A percentile compares a stretch with the other conserved stretches of the same genome.
Evolutionary conservation across 2,329 filamentous ascomycete genomes (phyloP).

Genomic region (Nectriaceae sp.): DNA sequence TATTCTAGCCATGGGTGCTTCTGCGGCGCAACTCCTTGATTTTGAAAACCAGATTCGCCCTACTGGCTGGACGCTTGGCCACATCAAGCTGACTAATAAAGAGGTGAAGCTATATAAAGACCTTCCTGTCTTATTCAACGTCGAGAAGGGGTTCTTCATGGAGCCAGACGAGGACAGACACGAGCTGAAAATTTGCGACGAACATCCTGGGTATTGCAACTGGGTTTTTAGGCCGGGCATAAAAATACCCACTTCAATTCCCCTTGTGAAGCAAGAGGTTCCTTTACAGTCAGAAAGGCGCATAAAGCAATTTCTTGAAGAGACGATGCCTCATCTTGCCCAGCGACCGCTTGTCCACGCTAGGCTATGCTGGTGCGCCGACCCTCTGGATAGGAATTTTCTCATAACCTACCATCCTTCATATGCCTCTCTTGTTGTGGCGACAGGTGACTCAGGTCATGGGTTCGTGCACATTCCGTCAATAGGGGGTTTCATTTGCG

Average conservation of each 20-base stretch:
- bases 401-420: conserved; percentile 19
- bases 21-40: conserved; percentile 14
- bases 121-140: conserved; percentile 17
- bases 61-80: conserved; percentile 13
- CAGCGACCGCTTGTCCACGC: conserved; percentile 15
- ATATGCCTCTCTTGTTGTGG: conserved; percentile 12
- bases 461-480: conserved; percentile 20
- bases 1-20: conserved; percentile 5
- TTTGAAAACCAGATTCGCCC: conserved; percentile 22
- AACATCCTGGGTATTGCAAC: conserved; percentile 19
- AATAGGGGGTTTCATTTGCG: conserved; percentile 11
- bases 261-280: conserved; percentile 17
- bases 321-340: conserved; percentile 15
- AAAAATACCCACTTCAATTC: conserved; percentile 3
- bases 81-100: conserved; percentile 17
- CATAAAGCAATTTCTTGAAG: conserved; percentile 5
- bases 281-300: conserved; percentile 13
- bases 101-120: conserved; percentile 11
- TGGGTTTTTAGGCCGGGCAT: conserved; percentile 8
- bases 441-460: conserved; percentile 14
- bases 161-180: conserved; percentile 17
- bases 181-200: conserved; percentile 20
- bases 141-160: conserved; percentile 21
- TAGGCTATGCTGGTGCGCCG: conserved; percentile 20
- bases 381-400: conserved; percentile 14